Evolutionary conservation across 305 asterid species (phyloP).

Genomic region (Rubia tinctorum): DNA sequence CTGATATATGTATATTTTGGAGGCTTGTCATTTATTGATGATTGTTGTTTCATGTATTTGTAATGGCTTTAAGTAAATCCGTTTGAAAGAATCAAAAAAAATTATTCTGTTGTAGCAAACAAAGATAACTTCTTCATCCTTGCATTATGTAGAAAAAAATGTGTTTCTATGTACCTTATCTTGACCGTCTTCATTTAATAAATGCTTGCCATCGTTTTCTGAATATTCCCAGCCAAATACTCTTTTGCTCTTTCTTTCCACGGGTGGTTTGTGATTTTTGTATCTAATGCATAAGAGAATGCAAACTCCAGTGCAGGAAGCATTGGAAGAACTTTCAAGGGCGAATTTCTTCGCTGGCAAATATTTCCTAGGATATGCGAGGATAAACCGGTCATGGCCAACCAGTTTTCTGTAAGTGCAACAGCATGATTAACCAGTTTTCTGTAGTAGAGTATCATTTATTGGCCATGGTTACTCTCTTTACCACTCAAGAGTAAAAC

Average conservation of each 20-base stretch:
- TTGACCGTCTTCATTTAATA: not conserved
- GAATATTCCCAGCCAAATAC: too few relatives aligned
- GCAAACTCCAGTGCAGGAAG: constrained; percentile 82
- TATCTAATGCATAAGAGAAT: constrained; percentile 12
- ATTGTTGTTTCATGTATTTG: not conserved
- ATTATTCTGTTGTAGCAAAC: not conserved
- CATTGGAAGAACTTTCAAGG: constrained; percentile 93
- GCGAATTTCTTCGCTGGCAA: constrained; percentile 94
- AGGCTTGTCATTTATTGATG: not conserved
- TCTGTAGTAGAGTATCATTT: not conserved
- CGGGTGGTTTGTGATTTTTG: not conserved
- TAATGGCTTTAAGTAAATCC: not conserved
- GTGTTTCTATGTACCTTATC: not conserved
- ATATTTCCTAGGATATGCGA: constrained; percentile 89
- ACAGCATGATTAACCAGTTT: constrained; percentile 6
- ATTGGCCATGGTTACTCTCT: not conserved
- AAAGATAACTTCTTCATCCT: not conserved
- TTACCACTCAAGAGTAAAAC: not conserved
- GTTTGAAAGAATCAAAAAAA: not conserved
- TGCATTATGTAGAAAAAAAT: not conserved
- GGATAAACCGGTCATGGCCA: constrained; percentile 77
- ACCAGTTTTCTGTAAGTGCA: constrained; percentile 94
- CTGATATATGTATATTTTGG: not conserved
- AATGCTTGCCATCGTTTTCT: not conserved
- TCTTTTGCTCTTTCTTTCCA: not conserved